Percentiles rank a stretch among this genome's conserved stretches.
Evolutionary conservation across 768 basidiomycete genomes (phyloP).

Genomic region (Lepiota venenata): DNA sequence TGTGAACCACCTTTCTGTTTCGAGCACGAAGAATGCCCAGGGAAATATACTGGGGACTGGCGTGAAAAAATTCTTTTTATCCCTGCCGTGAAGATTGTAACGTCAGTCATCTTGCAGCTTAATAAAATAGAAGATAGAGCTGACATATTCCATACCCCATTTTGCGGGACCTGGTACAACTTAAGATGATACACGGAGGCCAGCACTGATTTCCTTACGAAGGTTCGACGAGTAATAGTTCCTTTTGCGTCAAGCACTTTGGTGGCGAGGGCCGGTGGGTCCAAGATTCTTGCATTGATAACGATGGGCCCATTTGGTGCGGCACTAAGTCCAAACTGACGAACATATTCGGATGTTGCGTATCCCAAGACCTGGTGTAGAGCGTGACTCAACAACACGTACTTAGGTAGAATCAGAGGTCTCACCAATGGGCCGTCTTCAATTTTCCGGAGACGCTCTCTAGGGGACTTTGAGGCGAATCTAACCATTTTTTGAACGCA

Average conservation of each 20-base stretch:
- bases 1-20: conserved; percentile 47
- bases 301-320: conserved; percentile 42
- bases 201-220: background rate
- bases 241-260: conserved; percentile 53
- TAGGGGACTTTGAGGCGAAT: conserved; percentile 65
- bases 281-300: conserved; percentile 54
- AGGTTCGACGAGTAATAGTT: conserved; percentile 47
- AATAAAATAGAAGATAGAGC: conserved; percentile 18
- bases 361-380: conserved; percentile 49
- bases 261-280: conserved; percentile 52
- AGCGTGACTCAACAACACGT: background rate
- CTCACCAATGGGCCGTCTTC: conserved; percentile 45
- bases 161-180: conserved; percentile 43
- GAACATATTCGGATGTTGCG: conserved; percentile 68
- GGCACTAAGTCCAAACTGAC: conserved; percentile 64
- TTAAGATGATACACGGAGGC: background rate
- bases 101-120: conserved; percentile 25
- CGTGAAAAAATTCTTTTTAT: conserved; percentile 62
- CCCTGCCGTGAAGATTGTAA: conserved; percentile 44
- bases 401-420: background rate
- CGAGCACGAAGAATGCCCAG: conserved; percentile 70
- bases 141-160: conserved; percentile 81
- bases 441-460: conserved; percentile 53
- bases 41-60: conserved; percentile 43
- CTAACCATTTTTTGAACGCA: conserved; percentile 58